These are phyloP conservation scores for Cordyceps cicadae DNA, from an alignment of 2,329 filamentous ascomycete genomes.

Conservation along the genomic window DNA sequence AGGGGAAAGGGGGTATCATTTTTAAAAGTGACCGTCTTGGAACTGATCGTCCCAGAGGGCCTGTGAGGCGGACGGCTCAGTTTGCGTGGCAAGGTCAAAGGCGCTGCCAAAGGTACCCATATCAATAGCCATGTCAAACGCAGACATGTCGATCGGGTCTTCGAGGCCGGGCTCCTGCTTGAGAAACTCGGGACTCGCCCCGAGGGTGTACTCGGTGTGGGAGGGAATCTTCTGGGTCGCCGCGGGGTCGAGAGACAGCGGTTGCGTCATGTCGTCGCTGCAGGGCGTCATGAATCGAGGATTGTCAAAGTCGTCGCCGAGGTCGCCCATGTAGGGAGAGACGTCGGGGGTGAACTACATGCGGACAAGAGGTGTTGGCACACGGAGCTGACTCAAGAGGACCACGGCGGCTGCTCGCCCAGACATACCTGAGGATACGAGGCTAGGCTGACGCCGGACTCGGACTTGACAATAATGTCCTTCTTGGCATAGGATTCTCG, in stretches of 20 bases:
- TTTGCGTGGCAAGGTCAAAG: conserved; percentile 22
- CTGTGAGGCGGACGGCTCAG: conserved; percentile 18
- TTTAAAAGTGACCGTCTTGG: conserved; percentile 25
- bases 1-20: conserved; percentile 20
- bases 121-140: conserved; percentile 34
- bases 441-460: conserved; percentile 24
- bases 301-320: conserved; percentile 26
- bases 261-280: conserved; percentile 39
- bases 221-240: conserved; percentile 1
- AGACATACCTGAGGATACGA: conserved; percentile 23
- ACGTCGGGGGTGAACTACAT: conserved; percentile 31
- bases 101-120: conserved; percentile 27
- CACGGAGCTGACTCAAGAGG: conserved; percentile 20
- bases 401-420: conserved; percentile 16
- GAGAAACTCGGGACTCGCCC: conserved; percentile 20
- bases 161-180: conserved; percentile 21
- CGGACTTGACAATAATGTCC: conserved; percentile 32
- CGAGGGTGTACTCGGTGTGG: conserved; percentile 15
- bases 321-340: conserved; percentile 29
- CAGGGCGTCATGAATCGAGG: conserved; percentile 43
- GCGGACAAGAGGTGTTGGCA: conserved; percentile 19
- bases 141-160: conserved; percentile 29
- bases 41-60: conserved; percentile 25
- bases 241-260: conserved; percentile 20
- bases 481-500: conserved; percentile 30